These are phyloP conservation scores for Spathaspora boniae DNA, from an alignment of 805 yeast species.

Conservation along the genomic window DNA sequence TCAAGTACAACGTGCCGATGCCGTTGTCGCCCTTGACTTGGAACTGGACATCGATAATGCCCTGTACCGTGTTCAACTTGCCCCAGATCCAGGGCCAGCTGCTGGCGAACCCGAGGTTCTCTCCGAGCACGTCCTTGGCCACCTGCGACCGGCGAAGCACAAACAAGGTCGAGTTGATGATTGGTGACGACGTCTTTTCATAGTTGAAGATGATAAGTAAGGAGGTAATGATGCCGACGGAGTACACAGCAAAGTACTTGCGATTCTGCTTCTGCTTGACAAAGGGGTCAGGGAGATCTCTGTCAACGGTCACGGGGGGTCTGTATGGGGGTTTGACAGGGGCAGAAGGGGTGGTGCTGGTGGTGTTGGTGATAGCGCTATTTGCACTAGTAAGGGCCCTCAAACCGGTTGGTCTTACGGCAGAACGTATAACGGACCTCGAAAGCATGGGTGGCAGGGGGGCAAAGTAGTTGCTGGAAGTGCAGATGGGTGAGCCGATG, in stretches of 20 bases:
- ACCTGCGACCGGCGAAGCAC: constrained; percentile 71
- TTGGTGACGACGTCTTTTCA: constrained; percentile 87
- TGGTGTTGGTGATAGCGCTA: no score
- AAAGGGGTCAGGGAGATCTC: constrained; percentile 80
- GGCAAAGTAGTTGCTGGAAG: no score
- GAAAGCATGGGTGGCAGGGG: no score
- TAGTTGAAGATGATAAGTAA: constrained; percentile 75
- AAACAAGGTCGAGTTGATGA: constrained; percentile 81
- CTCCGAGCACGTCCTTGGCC: constrained; percentile 66
- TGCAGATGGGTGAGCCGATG: no score
- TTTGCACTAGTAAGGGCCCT: no score
- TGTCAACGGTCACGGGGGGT: constrained; percentile 47
- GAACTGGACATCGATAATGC: constrained; percentile 71
- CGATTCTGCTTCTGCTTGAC: constrained; percentile 50
- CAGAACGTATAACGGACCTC: no score
- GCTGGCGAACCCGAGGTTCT: constrained; percentile 67
- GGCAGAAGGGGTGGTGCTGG: no score
- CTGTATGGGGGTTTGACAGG: no score
- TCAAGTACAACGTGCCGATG: constrained; percentile 54
- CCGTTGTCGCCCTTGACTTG: constrained; percentile 64
- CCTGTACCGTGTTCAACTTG: constrained; percentile 75
- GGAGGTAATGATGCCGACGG: constrained; percentile 35
- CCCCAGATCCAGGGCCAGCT: constrained; percentile 91
- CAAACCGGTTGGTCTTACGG: no score
- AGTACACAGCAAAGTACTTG: constrained; percentile 47